Evolutionary conservation across 2,329 filamentous ascomycete species (phyloP), one percentile per base, ranked within the genome.

Genomic region (Xylogone sp.): DNA sequence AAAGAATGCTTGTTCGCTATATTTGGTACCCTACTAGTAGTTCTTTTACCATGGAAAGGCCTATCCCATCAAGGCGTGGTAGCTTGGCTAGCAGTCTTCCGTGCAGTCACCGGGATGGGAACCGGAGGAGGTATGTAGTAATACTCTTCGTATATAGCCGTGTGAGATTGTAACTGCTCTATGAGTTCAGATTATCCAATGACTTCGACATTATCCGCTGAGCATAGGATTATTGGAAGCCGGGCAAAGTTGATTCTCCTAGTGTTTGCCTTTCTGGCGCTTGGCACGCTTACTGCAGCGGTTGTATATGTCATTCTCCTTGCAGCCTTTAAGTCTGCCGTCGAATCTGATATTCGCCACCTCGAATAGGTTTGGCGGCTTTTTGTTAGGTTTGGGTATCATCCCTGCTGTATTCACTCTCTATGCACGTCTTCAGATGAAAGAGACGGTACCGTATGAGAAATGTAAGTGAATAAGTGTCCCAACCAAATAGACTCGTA

Each of bases 1-100:
- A 63, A 64, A 44, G 62, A 64, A 45, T 51, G 62, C 5, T 51
- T 63, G 9, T 24, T 63, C 27, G 59, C 59, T 21, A 55, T 64
- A 21, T 54, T 59, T 21, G 62, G 62, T 12, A 63, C 61, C 6
- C 29, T 62, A 3, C 34, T 64, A 50, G 58, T 61, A 13, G 51
- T 64, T 16, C 29, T 63, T 10, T 49, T 64, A 21, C 62, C 62
- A 24, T 62, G 59, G 53, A 53, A 49, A n/a, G 43, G 44, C 39
- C 42, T 59, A 52, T 48, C 46, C 29, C 42, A 52, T 50, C 49
- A 56, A 2, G 52, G 54, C 21, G 22, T 45, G 5, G 43, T 45
- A 18, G 43, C 43, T 4, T 57, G 60, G 60, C 51, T 62, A 42
- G 49, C 60, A 7, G 49, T 61, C 8, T 62, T 60, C 43, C 60